Evolutionary conservation across 768 basidiomycete species (phyloP).

Genomic region (Auriculariales sp.): DNA sequence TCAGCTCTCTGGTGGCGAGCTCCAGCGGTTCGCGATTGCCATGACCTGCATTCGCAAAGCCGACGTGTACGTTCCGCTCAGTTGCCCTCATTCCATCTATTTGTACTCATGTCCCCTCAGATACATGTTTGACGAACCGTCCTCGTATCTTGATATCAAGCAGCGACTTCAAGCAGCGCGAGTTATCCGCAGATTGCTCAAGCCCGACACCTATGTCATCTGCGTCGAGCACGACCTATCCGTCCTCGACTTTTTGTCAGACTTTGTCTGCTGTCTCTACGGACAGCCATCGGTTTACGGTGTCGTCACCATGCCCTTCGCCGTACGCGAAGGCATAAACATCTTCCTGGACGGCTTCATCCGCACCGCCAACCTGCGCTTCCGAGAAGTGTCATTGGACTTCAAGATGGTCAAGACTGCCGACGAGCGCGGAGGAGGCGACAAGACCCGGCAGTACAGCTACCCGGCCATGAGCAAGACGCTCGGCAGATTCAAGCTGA

Average conservation of each 20-base stretch:
- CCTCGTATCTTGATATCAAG: slow-evolving; percentile 92
- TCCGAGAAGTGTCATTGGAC: slow-evolving; percentile 86
- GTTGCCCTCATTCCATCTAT: not conserved
- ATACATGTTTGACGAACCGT: slow-evolving; percentile 99
- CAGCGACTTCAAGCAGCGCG: slow-evolving; percentile 92
- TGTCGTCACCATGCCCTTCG: slow-evolving; percentile 97
- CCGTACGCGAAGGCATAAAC: slow-evolving; percentile 98
- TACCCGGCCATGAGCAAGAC: slow-evolving; percentile 98
- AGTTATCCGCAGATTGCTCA: slow-evolving; percentile 79
- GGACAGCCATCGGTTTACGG: slow-evolving; percentile 96
- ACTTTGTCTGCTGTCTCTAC: slow-evolving; percentile 95
- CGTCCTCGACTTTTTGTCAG: slow-evolving; percentile 94
- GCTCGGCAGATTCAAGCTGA: slow-evolving; percentile 87
- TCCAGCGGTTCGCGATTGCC: slow-evolving; percentile 96
- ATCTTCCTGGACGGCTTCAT: slow-evolving; percentile 99
- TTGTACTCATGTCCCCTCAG: slow-evolving; percentile 21
- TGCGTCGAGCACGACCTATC: slow-evolving; percentile 99
- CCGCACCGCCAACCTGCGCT: slow-evolving; percentile 95
- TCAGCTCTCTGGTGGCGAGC: slow-evolving; percentile 89
- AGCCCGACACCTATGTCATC: slow-evolving; percentile 79
- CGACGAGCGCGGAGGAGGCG: slow-evolving; percentile 69
- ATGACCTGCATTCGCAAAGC: slow-evolving; percentile 92
- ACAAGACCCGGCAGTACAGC: slow-evolving; percentile 78
- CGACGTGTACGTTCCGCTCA: slow-evolving; percentile 61
- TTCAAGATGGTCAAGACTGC: slow-evolving; percentile 98